phyloP scores from a whole-genome alignment of 2,329 filamentous ascomycete species.

The Drechslerella coelobrocha region DNA sequence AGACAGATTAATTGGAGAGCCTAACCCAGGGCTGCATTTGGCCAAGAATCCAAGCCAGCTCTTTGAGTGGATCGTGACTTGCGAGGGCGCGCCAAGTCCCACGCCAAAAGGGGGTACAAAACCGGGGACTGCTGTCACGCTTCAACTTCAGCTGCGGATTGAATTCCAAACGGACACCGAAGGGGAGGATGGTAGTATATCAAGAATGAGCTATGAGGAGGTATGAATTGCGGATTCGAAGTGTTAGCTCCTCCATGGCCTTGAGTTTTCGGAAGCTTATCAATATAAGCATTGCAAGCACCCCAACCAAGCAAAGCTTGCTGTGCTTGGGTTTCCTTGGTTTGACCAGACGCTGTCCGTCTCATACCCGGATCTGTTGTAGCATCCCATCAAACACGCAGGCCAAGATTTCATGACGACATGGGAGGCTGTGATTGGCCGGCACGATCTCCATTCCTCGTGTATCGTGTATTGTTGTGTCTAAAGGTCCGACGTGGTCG shows the following conservation, averaged over 20 bases:
- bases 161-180: background rate
- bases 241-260: background rate
- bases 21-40: background rate
- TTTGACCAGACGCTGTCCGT: background rate
- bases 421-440: background rate
- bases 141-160: too few species aligned
- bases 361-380: background rate
- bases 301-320: slow-evolving; percentile 39
- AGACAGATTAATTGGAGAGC: too few species aligned
- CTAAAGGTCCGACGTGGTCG: background rate
- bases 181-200: background rate
- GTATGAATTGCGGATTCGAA: background rate
- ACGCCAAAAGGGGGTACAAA: background rate
- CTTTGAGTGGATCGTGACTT: background rate
- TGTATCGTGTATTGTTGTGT: too few species aligned
- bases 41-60: background rate
- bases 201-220: background rate
- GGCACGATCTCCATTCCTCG: background rate
- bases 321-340: slow-evolving; percentile 20
- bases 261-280: slow-evolving; percentile 12
- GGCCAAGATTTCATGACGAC: background rate
- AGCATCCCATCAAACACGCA: background rate
- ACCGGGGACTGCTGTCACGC: background rate
- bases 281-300: slow-evolving; percentile 7
- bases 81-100: background rate